Base-by-base conservation (phyloP, 768 basidiomycete genomes). In the Russula sp. region DNA sequence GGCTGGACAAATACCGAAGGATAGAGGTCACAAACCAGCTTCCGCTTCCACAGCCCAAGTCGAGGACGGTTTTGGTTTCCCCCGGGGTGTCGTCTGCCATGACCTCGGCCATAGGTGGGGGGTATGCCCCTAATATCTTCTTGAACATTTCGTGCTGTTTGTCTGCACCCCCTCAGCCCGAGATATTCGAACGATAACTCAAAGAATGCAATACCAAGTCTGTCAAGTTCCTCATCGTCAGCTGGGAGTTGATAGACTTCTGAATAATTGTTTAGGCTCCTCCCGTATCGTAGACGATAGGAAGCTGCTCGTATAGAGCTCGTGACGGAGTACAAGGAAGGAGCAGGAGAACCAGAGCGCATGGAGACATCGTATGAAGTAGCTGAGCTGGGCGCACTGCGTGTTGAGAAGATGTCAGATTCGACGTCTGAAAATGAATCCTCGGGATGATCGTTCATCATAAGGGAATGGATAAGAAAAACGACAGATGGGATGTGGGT, bases 11-110 rank as follows among this genome's bases (percentile, higher is more conserved):
- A 49, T 44, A 35, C 39, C 8, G 54, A 40, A 50, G 14, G 18
- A 16, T 35, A 20, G 18, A 55, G 44, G 50, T 58, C 35, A 69
- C 78, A 62, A 66, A 89, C 90, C 90, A 92, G 66, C 79, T 82
- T 52, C 89, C 90, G 66, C 84, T 87, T 16, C 90, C 90, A 69
- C 89, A 90, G 7, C 90, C 90, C 27, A 92, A 78, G 73, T 92
- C 90, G 16, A 92, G 76, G 55, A 81, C 77, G 6, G 83, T 76
- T 72, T 89, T 91, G 31, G 73, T 76, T 67, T 85, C 81, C 18
- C 82, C 83, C 7, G 80, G 77, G 16, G 74, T 75, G 68, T 85
- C 81, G 42, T 86, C 81, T 27, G 76, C 80, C 78, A 92, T 79
- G 57, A 89, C 73, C 51, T 84, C 76, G 18, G 73, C 69, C 68